Evolutionary conservation across 1,139 yeast genomes (phyloP), one percentile per base, ranked within the genome.

Genomic region (Sugiyamaella neomexicana): DNA sequence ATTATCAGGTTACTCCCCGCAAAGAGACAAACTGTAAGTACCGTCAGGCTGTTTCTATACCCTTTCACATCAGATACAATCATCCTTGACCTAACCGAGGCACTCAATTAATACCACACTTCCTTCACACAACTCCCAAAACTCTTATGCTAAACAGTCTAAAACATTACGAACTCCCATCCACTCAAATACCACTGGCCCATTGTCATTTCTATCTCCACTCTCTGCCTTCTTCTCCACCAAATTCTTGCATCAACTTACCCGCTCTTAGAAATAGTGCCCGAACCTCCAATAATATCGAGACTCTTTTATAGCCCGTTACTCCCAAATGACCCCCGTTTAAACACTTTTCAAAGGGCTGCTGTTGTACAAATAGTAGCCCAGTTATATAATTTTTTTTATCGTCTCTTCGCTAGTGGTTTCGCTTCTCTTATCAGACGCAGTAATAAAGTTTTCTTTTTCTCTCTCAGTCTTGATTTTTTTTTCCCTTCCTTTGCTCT

Each of bases 281-380:
- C 16, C 9, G 16, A n/a, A 34, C 15, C 44, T 20, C 44, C 44
- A 40, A 40, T 40, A 13, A 25, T 20, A 20, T 20, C 15, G 12
- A 40, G 42, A 20, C 13, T 23, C 44, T 5, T n/a, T 9, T 20
- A 20, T 20, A n/a, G 25, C 29, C 15, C 7, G 6, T 20, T 15
- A 15, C 37, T 43, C 29, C 31, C 38, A 32, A 44, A 17, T 9
- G 2, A 10, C 13, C 40, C 48, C 40, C 48, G 48, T 17, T 44
- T 32, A 31, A 32, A 16, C 15, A 32, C 32, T 44, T 20, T 20
- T 29, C 10, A 10, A 36, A 15, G 16, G 12, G 9, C 41, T 16
- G 41, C 41, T 9, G 41, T 23, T 9, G 41, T 38, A 38, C 27
- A 12, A 9, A 20, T 9, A 20, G 32, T 13, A 17, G 17, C 27